Evolutionary conservation across 495 filamentous ascomycete genomes (phyloP), one percentile per base, ranked within the genome.

Genomic region (Talaromyces nanjingensis): DNA sequence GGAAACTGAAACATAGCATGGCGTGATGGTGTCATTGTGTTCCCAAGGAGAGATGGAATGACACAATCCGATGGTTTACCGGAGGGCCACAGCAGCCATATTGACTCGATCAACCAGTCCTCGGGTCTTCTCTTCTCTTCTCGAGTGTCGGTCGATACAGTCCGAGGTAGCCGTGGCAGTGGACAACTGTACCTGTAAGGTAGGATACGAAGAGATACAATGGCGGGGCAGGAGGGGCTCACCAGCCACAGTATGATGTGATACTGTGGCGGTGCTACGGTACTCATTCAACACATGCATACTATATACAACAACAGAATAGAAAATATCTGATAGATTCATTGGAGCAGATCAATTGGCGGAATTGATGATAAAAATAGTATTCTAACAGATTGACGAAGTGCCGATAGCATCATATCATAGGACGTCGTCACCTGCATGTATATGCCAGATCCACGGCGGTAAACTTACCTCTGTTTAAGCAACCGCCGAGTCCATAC

Each of bases 201-300:
- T 27, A 27, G 3, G 4, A 27, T 27, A 27, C 27, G 22, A 18
- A 18, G 39, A 18, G 39, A 5, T 49, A 49, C 45, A n/a, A 49
- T 20, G 45, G 45, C 45, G 45, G 45, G 45, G 45, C n/a, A 49
- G 45, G 45, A 49, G 45, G 18, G 18, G 18, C 25, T 22, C 22
- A 55, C 52, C 52, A 55, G 52, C 52, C 52, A 55, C 52, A 55
- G 20, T 55, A 29, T 27, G 52, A 55, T 55, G 52, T 6, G n/a
- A 9, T 27, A n/a, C 1, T 27, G 52, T 55, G 52, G 22, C 25
- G 52, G 25, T 25, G 11, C 52, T 2, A 24, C 2, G 22, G 22
- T 55, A 3, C 0, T 20, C 4, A 6, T 20, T 9, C 5, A 20
- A 1, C 22, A 57, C 54, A 16, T 18, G 14, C 9, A n/a, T n/a